Base-by-base conservation (phyloP, 805 yeast genomes). In the Cyberlindnera nakhonratchasimensis region DNA sequence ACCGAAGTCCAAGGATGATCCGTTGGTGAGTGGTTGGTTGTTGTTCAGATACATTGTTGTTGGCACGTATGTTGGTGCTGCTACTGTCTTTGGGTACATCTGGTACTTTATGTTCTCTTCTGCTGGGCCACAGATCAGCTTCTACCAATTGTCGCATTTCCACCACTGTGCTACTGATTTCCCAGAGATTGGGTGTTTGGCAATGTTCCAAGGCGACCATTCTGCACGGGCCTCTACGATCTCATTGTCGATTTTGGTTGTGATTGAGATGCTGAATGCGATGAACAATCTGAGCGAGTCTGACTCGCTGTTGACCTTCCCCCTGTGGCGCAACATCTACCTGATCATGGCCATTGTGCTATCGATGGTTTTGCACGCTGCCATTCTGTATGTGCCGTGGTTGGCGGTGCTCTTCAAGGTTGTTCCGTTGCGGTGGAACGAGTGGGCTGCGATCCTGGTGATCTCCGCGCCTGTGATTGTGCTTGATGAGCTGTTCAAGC, bases 191-290 rank as follows among this genome's bases (percentile, higher is more conserved):
- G 67, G 66, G 6, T 64, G 69, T 42, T 52, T 53, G 19, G 34
- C 19, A 3, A 62, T 66, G 48, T 65, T 65, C 46, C 40, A 53
- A 6, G 54, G 62, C 35, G 37, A 20, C 0, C 48, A 53, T 37
- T 46, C 67, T 6, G 39, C 39, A 8, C 57, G 51, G 37, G 71
- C 63, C 2, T 64, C 71, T 2, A 66, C 71, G 1, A 65, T 67
- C 36, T 67, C 72, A 10, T 48, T 67, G 28, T 63, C 71, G 3
- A 62, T 66, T 32, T 48, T 67, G 19, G 72, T 67, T 24, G 54
- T 67, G 21, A 64, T 67, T 42, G 72, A 67, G 50, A 66, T 67
- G 71, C 51, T 67, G 36, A 66, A 67, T 45, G 70, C 72, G 5
- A 53, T 64, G 61, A 66, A 67, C 44, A 64, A 66, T 38, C 44